phyloP scores from a whole-genome alignment of 345 rosid genomes.

The Salix viminalis region DNA sequence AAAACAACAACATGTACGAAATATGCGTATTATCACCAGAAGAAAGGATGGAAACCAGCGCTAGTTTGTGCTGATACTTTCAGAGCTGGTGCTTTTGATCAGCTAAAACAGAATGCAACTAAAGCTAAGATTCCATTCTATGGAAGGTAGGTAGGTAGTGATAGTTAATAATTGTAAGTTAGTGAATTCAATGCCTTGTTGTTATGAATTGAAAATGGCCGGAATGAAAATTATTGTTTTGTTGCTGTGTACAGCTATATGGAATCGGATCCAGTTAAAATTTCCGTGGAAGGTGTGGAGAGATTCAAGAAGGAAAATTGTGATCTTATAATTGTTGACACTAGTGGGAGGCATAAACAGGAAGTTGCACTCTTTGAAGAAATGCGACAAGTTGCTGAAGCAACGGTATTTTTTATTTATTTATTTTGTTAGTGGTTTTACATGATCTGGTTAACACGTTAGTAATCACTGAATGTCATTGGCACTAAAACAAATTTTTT shows the following conservation, averaged over 20 bases:
- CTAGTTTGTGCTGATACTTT: conserved; percentile 90
- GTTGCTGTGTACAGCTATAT: conserved; percentile 50
- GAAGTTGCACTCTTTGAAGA: conserved; percentile 97
- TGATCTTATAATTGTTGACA: conserved; percentile 89
- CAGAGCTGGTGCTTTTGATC: conserved; percentile 91
- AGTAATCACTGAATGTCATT: neutral
- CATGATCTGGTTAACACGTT: neutral
- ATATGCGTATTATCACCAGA: conserved; percentile 82
- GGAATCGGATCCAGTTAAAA: conserved; percentile 92
- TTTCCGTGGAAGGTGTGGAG: conserved; percentile 88
- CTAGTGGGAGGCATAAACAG: conserved; percentile 96
- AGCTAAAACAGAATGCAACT: conserved; percentile 82
- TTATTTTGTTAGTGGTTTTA: neutral
- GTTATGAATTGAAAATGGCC: neutral
- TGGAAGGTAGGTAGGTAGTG: conserved; percentile 50
- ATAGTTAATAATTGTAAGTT: no score
- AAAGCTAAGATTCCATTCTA: conserved; percentile 82
- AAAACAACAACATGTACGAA: conserved; percentile 82
- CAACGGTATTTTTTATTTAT: conserved; percentile 48
- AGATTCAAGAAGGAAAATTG: conserved; percentile 84
- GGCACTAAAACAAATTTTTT: neutral
- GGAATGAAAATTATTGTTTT: neutral
- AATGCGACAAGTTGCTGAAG: conserved; percentile 97
- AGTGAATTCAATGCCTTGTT: no score
- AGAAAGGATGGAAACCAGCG: conserved; percentile 83